Evolutionary conservation across 2,329 filamentous ascomycete species (phyloP), one percentile per base, ranked within the genome.

Genomic region (Cercospora citrullina): DNA sequence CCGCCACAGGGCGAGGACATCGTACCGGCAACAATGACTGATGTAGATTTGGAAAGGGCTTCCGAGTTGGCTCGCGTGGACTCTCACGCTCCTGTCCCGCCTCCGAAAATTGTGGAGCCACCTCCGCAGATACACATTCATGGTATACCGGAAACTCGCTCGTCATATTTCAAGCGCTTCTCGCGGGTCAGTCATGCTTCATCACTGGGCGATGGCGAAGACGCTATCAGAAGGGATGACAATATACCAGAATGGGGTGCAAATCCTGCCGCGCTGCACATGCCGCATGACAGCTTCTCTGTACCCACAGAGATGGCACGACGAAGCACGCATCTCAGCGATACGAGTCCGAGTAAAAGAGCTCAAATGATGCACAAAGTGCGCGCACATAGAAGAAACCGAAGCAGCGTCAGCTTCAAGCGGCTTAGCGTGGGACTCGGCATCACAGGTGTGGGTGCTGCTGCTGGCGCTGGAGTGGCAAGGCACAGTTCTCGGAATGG

Each of bases 251-350:
- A 79, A 26, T 81, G 75, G 75, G 80, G 80, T 1, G 75, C 76
- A 14, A 75, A 76, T 18, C 75, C 77, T 42, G 72, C 75, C 42
- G 77, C 76, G 2, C 76, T 79, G 33, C 79, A 81, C 67, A 78
- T 75, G 23, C 80, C 80, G 6, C 78, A 80, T 63, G 79, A 81
- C 60, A 82, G 80, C 64, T 82, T 82, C 76, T 81, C 79, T 16
- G 76, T 81, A 14, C 77, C 81, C 5, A 79, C 80, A 16, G 79
- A 81, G 63, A 76, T 82, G 42, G 77, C 79, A 9, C 73, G 78
- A 39, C 69, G 74, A 2, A 81, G 80, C 1, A 76, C 76, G 36
- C 71, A 72, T 21, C 71, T 75, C 9, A 64, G 12, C 77, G 76
- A 16, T 70, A 73, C 14, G 55, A 71, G 4, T 31, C 74, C 76